phyloP scores from a whole-genome alignment of 208 protist genomes.

The Crithidia acanthocephali region DNA sequence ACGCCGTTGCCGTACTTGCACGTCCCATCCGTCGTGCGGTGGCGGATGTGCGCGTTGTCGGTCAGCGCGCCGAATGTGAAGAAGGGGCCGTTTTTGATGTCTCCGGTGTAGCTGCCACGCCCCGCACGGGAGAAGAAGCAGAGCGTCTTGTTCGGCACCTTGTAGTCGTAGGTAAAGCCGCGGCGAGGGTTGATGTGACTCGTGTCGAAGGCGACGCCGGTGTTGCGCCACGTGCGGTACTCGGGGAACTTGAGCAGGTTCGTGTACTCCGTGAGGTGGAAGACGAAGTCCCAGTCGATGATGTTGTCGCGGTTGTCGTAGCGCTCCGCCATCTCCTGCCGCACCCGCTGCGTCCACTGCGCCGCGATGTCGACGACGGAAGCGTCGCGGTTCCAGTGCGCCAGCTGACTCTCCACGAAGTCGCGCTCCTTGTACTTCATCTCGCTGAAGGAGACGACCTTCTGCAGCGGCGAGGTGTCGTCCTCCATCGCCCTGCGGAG shows the following conservation, averaged over 20 bases:
- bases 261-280: conserved; percentile 83
- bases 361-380: conserved; percentile 55
- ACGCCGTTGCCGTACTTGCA: conserved; percentile 92
- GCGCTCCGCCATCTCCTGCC: conserved; percentile 91
- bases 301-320: conserved; percentile 93
- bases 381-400: conserved; percentile 71
- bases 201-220: conserved; percentile 85
- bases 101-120: conserved; percentile 71
- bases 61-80: conserved; percentile 80
- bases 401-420: conserved; percentile 86
- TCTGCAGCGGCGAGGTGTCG: conserved; percentile 39
- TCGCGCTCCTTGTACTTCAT: conserved; percentile 91
- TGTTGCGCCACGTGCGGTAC: conserved; percentile 91
- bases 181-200: conserved; percentile 86
- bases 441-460: conserved; percentile 58
- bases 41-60: conserved; percentile 67
- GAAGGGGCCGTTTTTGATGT: conserved; percentile 91
- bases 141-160: conserved; percentile 85
- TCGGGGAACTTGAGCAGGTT: conserved; percentile 90
- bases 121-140: conserved; percentile 83
- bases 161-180: conserved; percentile 81
- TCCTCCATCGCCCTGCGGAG: conserved; percentile 51
- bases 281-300: conserved; percentile 94
- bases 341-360: conserved; percentile 71
- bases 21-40: conserved; percentile 79